These are phyloP conservation scores for Boletus fagicola DNA, from an alignment of 768 basidiomycete species.

Conservation along the genomic window DNA sequence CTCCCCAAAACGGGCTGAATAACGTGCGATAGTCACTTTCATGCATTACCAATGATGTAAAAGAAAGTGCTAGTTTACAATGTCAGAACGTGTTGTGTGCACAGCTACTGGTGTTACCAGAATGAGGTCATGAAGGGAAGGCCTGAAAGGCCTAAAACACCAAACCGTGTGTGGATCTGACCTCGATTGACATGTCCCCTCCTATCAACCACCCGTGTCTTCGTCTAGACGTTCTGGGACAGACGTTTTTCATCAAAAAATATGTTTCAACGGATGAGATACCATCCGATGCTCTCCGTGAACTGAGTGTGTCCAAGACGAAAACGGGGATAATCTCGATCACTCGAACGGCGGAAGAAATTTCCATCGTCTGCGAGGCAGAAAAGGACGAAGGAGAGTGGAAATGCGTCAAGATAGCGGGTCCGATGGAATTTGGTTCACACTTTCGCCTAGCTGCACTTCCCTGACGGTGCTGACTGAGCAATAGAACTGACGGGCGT, in stretches of 20 bases:
- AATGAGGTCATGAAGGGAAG: no score
- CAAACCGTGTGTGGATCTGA: neutral
- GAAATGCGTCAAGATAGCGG: conserved; percentile 61
- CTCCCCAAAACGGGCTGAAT: conserved; percentile 44
- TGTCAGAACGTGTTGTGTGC: neutral
- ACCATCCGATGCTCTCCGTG: conserved; percentile 24
- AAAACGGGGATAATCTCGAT: conserved; percentile 48
- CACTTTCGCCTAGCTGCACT: neutral
- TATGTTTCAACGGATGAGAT: conserved; percentile 34
- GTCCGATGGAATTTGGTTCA: conserved; percentile 65
- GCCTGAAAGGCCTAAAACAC: neutral
- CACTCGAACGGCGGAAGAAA: conserved; percentile 58
- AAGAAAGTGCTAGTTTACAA: neutral
- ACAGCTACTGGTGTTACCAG: neutral
- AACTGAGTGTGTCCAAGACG: conserved; percentile 31
- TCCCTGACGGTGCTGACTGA: neutral
- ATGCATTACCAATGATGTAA: neutral
- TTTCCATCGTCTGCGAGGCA: conserved; percentile 55
- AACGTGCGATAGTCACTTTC: neutral
- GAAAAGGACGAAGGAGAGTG: conserved; percentile 43
- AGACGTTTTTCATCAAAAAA: conserved; percentile 47
- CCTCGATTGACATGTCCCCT: conserved; percentile 35
- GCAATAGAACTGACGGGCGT: conserved; percentile 54
- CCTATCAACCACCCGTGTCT: conserved; percentile 46
- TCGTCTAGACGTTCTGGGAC: conserved; percentile 44